Evolutionary conservation across 768 basidiomycete genomes (phyloP).

Genomic region (Rhodosporidiobolus sp.): DNA sequence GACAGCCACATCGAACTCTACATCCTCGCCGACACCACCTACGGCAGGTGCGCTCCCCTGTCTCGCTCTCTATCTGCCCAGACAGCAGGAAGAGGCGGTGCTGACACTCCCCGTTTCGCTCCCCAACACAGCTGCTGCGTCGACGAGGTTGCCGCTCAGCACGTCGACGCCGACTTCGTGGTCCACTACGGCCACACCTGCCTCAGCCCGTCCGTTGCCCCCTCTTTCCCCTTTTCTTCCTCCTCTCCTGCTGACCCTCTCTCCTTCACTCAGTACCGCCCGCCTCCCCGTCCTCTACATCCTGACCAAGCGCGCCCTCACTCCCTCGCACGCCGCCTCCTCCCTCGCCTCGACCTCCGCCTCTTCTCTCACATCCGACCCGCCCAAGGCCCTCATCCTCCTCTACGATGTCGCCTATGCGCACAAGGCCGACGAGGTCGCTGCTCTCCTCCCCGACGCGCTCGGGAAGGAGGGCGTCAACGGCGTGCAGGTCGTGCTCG

Average conservation of each 20-base stretch:
- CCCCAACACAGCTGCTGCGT: conserved; percentile 80
- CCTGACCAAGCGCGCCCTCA: conserved; percentile 71
- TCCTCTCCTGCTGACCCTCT: background rate
- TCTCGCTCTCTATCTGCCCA: background rate
- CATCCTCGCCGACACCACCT: conserved; percentile 95
- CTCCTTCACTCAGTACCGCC: conserved; percentile 63
- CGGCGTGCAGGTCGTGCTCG: background rate
- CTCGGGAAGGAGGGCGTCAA: background rate
- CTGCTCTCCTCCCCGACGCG: conserved; percentile 14
- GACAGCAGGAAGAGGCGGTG: background rate
- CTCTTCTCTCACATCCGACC: conserved; percentile 8
- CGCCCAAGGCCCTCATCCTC: conserved; percentile 55
- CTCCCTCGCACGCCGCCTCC: conserved; percentile 50
- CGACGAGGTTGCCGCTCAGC: conserved; percentile 91
- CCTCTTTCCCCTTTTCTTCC: background rate
- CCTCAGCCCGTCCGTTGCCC: conserved; percentile 81
- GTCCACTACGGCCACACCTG: conserved; percentile 98
- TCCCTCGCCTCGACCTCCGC: conserved; percentile 37
- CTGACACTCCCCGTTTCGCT: background rate
- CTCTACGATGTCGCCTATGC: conserved; percentile 75
- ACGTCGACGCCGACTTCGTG: conserved; percentile 83
- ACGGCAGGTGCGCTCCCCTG: conserved; percentile 68
- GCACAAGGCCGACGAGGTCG: conserved; percentile 60
- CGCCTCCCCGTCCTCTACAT: conserved; percentile 86
- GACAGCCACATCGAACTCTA: conserved; percentile 62